Evolutionary conservation across 2,329 filamentous ascomycete species (phyloP).

Genomic region (Trichocomaceae sp.): DNA sequence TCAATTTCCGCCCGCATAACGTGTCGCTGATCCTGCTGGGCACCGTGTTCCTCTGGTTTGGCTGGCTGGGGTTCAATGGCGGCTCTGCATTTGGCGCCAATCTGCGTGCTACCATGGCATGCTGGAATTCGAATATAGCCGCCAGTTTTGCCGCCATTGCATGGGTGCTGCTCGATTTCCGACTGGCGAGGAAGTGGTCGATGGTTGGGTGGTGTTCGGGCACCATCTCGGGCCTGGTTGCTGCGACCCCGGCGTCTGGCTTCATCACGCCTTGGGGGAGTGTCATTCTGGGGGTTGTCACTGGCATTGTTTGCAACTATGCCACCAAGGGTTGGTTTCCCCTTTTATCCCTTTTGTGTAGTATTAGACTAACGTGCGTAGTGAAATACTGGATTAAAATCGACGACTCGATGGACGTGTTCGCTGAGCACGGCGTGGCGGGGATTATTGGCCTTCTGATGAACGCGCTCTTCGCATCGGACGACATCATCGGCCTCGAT

Average conservation of each 20-base stretch:
- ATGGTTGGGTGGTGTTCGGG: conserved; percentile 92
- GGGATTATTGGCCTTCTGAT: conserved; percentile 74
- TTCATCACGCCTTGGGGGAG: conserved; percentile 65
- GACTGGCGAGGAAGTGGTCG: conserved; percentile 89
- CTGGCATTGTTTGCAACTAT: conserved; percentile 70
- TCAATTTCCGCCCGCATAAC: conserved; percentile 99
- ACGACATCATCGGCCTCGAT: conserved; percentile 68
- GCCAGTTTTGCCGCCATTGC: conserved; percentile 87
- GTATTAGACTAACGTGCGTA: conserved; percentile 20
- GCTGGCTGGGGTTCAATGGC: conserved; percentile 98
- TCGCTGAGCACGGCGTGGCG: conserved; percentile 80
- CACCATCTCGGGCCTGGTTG: conserved; percentile 77
- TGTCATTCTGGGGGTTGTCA: conserved; percentile 54
- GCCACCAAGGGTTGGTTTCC: conserved; percentile 69
- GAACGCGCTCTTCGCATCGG: conserved; percentile 69
- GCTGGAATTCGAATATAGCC: conserved; percentile 95
- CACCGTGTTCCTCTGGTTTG: conserved; percentile 94
- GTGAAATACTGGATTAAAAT: conserved; percentile 70
- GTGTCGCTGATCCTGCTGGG: conserved; percentile 94
- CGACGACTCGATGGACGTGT: conserved; percentile 84
- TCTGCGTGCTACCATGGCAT: conserved; percentile 88
- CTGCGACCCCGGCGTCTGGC: conserved; percentile 77
- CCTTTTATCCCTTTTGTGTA: neutral
- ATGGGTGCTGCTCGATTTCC: conserved; percentile 94
- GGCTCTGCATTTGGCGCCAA: conserved; percentile 92